Conservation (phyloP, 1,284 basidiomycete genomes). For the Austropuccinia psidii region DNA sequence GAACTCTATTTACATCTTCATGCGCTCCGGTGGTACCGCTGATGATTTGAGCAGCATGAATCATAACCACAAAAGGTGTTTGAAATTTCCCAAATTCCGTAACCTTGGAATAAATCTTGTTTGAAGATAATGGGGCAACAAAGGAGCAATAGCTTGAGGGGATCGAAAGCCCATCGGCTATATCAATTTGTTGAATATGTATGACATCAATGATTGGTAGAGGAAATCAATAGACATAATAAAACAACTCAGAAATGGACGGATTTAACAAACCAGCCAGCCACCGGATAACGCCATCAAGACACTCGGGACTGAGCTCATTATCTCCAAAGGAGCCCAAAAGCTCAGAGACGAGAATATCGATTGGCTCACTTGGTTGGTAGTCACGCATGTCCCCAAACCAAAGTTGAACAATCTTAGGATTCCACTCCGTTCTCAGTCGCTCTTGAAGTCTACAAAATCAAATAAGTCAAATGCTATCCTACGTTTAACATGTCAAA, state of each 20-base stretch:
- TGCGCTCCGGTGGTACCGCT: constrained; percentile 59
- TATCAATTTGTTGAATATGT: not conserved
- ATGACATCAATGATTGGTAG: not conserved
- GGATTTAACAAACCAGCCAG: constrained; percentile 61
- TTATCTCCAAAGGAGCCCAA: constrained; percentile 98
- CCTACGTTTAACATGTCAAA: not conserved
- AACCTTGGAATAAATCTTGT: constrained; percentile 78
- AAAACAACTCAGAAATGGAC: constrained; percentile 23
- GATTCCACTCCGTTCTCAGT: constrained; percentile 71
- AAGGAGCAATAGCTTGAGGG: constrained; percentile 92
- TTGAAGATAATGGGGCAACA: constrained; percentile 83
- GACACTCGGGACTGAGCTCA: constrained; percentile 92
- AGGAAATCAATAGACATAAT: constrained; percentile 38
- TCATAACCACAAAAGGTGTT: constrained; percentile 97
- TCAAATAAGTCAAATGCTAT: not conserved
- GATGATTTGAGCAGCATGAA: constrained; percentile 80
- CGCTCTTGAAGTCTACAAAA: constrained; percentile 65
- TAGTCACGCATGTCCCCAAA: constrained; percentile 91
- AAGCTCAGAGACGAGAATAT: constrained; percentile 92
- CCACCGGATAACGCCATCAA: constrained; percentile 89
- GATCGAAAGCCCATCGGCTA: constrained; percentile 87
- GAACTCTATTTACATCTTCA: constrained; percentile 62
- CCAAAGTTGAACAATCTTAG: constrained; percentile 61
- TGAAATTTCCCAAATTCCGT: constrained; percentile 54
- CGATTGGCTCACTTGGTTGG: constrained; percentile 63